Conservation (phyloP, 306 rosid species). For the Styphnolobium japonicum region DNA sequence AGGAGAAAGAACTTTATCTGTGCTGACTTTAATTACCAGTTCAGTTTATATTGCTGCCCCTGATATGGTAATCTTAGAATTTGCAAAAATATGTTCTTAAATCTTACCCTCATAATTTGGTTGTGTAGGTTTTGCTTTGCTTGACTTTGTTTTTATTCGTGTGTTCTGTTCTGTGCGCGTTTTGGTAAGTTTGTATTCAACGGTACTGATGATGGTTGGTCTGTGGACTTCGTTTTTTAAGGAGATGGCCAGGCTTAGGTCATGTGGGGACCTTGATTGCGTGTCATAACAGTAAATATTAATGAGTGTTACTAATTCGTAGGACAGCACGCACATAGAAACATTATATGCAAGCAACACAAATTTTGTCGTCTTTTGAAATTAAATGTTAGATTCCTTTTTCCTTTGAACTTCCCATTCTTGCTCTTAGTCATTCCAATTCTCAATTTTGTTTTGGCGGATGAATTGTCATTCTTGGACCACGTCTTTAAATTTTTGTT, state of each 20-base stretch:
- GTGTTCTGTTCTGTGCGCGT: neutral
- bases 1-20: neutral
- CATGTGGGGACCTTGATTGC: conserved; percentile 13
- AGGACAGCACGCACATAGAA: neutral
- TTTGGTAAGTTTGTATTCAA: conserved; percentile 16
- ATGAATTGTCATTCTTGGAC: neutral
- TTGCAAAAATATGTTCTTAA: neutral
- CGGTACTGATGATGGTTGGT: conserved; percentile 1
- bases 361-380: neutral
- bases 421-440: neutral
- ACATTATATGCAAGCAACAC: neutral
- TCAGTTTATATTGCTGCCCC: conserved; percentile 1
- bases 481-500: neutral
- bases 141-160: neutral
- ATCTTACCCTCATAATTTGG: neutral
- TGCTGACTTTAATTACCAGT: neutral
- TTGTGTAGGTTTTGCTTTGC: conserved; percentile 10
- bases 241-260: neutral
- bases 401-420: neutral
- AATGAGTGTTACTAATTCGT: neutral
- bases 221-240: neutral
- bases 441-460: neutral
- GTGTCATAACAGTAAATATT: neutral
- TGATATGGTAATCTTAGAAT: neutral
- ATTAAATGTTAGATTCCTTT: neutral